Evolutionary conservation across 176 grass and related monocot species (phyloP).

Genomic region (Carex littledalei): DNA sequence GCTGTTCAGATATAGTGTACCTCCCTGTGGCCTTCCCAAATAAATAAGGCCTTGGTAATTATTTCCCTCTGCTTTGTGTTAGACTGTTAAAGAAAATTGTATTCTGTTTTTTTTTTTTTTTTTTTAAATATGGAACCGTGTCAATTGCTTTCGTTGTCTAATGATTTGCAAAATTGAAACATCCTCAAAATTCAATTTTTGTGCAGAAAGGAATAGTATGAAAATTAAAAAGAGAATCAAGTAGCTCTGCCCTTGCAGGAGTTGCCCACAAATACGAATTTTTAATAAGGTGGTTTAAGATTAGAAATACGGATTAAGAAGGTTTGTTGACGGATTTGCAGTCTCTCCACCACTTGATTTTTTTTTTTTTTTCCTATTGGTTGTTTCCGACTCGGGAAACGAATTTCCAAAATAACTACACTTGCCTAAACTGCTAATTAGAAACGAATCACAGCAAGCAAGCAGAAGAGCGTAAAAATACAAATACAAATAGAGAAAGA

Average conservation of each 20-base stretch:
- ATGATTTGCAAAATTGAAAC: background rate
- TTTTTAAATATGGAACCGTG: background rate
- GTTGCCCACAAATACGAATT: too few relatives aligned
- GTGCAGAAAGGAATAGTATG: background rate
- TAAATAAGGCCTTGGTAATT: background rate
- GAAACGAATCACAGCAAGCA: background rate
- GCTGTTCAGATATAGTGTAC: background rate
- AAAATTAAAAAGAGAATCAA: background rate
- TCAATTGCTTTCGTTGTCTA: background rate
- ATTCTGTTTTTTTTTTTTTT: background rate
- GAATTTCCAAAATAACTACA: slow-evolving; percentile 7
- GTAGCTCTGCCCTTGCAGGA: background rate
- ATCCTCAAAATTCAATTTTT: background rate
- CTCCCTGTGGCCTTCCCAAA: slow-evolving; percentile 8
- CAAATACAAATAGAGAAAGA: background rate
- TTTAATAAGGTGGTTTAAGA: background rate
- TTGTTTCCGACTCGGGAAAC: background rate
- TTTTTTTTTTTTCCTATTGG: background rate
- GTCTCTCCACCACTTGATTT: background rate
- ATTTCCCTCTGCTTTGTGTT: background rate
- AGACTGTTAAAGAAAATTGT: background rate
- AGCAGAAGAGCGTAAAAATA: background rate
- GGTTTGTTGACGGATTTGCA: background rate
- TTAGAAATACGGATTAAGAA: slow-evolving; percentile 9
- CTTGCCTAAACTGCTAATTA: background rate